These are phyloP conservation scores for Didymella sp. DNA, from an alignment of 2,329 filamentous ascomycete genomes.

Conservation along the genomic window DNA sequence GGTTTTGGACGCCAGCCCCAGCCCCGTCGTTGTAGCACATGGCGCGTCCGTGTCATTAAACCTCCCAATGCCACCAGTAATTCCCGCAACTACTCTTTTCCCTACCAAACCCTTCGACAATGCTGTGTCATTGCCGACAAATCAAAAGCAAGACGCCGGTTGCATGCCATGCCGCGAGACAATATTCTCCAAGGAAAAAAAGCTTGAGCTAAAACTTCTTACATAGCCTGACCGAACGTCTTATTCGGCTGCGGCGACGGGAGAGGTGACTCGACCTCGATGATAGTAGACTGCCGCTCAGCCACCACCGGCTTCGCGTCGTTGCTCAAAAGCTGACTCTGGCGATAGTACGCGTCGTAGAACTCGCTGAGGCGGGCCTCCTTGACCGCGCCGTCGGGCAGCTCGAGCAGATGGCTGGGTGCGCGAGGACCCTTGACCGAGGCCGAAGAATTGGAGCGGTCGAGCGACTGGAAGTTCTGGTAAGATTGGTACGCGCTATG, in stretches of 20 bases:
- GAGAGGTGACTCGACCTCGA: conserved; percentile 39
- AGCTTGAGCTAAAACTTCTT: background rate
- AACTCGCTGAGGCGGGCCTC: conserved; percentile 48
- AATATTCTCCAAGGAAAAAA: background rate
- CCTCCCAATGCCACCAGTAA: background rate
- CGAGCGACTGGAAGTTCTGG: conserved; percentile 19
- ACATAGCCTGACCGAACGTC: conserved; percentile 17
- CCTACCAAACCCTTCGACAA: conserved; percentile 1
- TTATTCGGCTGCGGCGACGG: conserved; percentile 32
- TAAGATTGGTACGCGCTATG: conserved; percentile 30
- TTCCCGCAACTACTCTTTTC: background rate
- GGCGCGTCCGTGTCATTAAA: conserved; percentile 6
- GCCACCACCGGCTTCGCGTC: conserved; percentile 21
- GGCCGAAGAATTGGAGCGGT: conserved; percentile 22
- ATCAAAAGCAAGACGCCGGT: conserved; percentile 8
- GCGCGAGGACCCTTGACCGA: conserved; percentile 28
- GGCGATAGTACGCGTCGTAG: conserved; percentile 50
- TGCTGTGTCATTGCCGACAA: background rate
- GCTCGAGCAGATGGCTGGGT: conserved; percentile 27
- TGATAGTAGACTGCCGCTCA: conserved; percentile 37
- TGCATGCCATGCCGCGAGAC: conserved; percentile 2
- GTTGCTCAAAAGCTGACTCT: conserved; percentile 16
- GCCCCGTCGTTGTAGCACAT: conserved; percentile 5
- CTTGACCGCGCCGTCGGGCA: conserved; percentile 18
- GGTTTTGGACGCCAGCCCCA: no score